A percentile compares a stretch with the other conserved stretches of the same genome.
Conservation (phyloP, 2,329 filamentous ascomycete species). For the Keithomyces neogunnii region DNA sequence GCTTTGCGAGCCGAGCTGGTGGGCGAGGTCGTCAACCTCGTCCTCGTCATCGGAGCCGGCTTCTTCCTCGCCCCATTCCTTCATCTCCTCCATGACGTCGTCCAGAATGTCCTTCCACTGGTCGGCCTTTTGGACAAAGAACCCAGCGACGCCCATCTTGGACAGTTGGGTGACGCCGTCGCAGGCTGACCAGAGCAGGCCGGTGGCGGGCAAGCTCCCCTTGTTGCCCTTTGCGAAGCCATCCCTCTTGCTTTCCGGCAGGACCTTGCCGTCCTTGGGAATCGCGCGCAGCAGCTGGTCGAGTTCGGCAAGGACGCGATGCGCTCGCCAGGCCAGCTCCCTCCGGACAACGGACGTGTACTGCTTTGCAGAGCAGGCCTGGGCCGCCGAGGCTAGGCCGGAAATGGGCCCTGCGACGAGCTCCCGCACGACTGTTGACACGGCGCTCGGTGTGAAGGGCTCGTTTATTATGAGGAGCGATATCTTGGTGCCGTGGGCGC, state of each 20-base stretch:
- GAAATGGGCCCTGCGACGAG: conserved; percentile 67
- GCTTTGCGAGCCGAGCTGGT: not conserved
- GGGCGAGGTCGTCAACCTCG: conserved; percentile 31
- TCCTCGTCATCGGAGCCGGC: conserved; percentile 40
- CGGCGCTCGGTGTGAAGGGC: conserved; percentile 74
- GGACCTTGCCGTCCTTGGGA: conserved; percentile 45
- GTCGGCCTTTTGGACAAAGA: conserved; percentile 63
- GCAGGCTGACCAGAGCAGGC: conserved; percentile 75
- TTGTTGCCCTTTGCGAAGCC: conserved; percentile 31
- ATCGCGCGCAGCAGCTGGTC: conserved; percentile 52
- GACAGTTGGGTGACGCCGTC: conserved; percentile 61
- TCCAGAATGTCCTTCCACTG: conserved; percentile 67
- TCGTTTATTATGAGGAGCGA: conserved; percentile 79
- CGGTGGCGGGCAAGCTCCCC: conserved; percentile 57
- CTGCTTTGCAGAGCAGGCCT: conserved; percentile 50
- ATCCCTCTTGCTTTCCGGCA: conserved; percentile 21
- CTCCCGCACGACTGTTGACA: conserved; percentile 61
- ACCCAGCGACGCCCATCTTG: conserved; percentile 57
- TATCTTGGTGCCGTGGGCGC: conserved; percentile 78
- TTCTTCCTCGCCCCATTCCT: conserved; percentile 76
- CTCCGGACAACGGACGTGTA: conserved; percentile 57
- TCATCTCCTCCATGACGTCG: conserved; percentile 78
- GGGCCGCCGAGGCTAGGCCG: conserved; percentile 61
- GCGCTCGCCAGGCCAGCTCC: conserved; percentile 53
- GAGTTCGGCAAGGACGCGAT: conserved; percentile 55